phyloP scores from a whole-genome alignment of 192 early-diverging fungal genomes.

The Lunasporangiospora selenospora region DNA sequence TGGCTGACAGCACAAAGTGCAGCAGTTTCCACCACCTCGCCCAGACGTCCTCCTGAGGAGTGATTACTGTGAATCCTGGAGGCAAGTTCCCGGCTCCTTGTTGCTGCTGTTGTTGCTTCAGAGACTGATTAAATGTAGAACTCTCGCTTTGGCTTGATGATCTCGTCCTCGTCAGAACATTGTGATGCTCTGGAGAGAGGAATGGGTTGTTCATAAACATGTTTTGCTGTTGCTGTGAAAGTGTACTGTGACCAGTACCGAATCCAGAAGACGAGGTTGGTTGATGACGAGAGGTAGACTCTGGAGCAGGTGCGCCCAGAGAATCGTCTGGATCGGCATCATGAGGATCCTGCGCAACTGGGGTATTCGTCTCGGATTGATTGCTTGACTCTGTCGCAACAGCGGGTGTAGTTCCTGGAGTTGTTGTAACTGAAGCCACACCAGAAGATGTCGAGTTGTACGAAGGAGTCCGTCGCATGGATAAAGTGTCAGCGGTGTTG shows the following conservation, averaged over 20 bases:
- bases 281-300: neutral
- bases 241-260: neutral
- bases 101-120: constrained; percentile 13
- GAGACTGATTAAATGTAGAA: constrained; percentile 15
- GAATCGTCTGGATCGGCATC: constrained; percentile 58
- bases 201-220: constrained; percentile 29
- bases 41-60: constrained; percentile 36
- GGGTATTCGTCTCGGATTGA: too few relatives aligned
- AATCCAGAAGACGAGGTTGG: constrained; percentile 9
- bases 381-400: too few relatives aligned
- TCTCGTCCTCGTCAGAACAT: constrained; percentile 29
- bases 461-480: too few relatives aligned
- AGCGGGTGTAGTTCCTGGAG: too few relatives aligned
- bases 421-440: too few relatives aligned
- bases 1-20: constrained; percentile 52
- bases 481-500: too few relatives aligned
- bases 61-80: constrained; percentile 47
- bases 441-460: too few relatives aligned
- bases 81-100: constrained; percentile 19
- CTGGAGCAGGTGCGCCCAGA: constrained; percentile 51
- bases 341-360: constrained; percentile 9
- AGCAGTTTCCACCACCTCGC: constrained; percentile 58
- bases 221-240: constrained; percentile 15
- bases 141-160: neutral
- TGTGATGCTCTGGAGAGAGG: constrained; percentile 21